Evolutionary conservation across 306 rosid species (phyloP), one percentile per base, ranked within the genome.

Genomic region (Dryas alaskensis): DNA sequence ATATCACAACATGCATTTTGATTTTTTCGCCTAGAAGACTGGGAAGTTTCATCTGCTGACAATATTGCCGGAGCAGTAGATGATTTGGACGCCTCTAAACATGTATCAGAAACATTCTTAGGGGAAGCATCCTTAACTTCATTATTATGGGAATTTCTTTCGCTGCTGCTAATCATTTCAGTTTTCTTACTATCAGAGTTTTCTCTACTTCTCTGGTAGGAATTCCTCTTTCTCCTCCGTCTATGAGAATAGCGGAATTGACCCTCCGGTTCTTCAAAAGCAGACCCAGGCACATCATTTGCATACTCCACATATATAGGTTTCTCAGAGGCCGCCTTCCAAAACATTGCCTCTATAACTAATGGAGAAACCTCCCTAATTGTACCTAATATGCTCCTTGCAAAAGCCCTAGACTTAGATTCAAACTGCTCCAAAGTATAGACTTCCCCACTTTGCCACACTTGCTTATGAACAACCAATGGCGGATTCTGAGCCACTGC

Each of bases 211-310:
- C 97, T 90, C 72, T 72, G 85, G 79, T 83, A 94, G 80, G 74
- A 90, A 79, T 82, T 82, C 80, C 94, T 90, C 84, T 81, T 90
- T 76, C 99, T 90, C 78, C 82, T 80, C 81, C 90, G 85, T 58
- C 93, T 88, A 77, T 69, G 87, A 74, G 86, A 77, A 81, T 70
- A 73, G 74, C 62, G 89, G 84, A 79, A 84, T 74, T 88, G 89
- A 73, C 96, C 96, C 76, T 84, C 86, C 0, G 92, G 90, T 65
- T 89, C 93, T 67, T 90, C 99, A 77, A 94, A 94, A 68, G 90
- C 99, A 65, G 98, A 92, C 65, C 99, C 99, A 51, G 99, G 99
- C 78, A 94, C 96, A 59, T 94, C 99, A 83, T 94, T 94, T 70
- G 99, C 99, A 69, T 94, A 94, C 87, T 94, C 99, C 40, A 94